These are phyloP conservation scores for Graphilbum fragrans DNA, from an alignment of 2,329 filamentous ascomycete genomes.

Conservation along the genomic window DNA sequence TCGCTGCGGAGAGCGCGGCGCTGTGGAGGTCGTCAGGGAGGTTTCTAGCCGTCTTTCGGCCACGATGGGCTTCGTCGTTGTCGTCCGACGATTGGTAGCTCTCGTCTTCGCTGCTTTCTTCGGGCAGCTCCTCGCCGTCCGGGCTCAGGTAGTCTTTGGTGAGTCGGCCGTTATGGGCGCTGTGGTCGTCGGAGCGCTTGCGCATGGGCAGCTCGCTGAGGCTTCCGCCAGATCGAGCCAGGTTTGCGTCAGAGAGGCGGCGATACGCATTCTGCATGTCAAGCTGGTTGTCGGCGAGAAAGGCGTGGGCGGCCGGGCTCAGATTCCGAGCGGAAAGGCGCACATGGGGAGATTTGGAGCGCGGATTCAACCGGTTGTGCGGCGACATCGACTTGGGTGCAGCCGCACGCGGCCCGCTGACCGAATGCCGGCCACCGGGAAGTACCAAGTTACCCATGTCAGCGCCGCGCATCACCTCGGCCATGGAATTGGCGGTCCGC, in stretches of 20 bases:
- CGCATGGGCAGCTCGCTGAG: slow-evolving; percentile 49
- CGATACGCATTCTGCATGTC: slow-evolving; percentile 61
- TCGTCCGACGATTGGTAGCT: slow-evolving; percentile 49
- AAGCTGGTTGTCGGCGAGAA: slow-evolving; percentile 49
- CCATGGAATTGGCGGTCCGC: slow-evolving; percentile 25
- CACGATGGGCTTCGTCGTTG: slow-evolving; percentile 40
- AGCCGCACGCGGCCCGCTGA: slow-evolving; percentile 11
- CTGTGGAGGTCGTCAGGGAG: slow-evolving; percentile 24
- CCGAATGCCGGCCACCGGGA: slow-evolving; percentile 31
- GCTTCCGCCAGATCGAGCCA: slow-evolving; percentile 50
- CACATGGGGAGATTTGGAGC: slow-evolving; percentile 33
- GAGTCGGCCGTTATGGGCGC: slow-evolving; percentile 37
- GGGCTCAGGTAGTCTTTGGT: slow-evolving; percentile 56
- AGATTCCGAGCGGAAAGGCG: slow-evolving; percentile 19
- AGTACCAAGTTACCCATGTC: slow-evolving; percentile 38
- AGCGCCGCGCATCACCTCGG: slow-evolving; percentile 39
- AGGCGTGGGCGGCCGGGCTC: slow-evolving; percentile 23
- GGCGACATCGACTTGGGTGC: slow-evolving; percentile 42
- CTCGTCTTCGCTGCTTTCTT: slow-evolving; percentile 58
- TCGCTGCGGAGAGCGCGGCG: slow-evolving; percentile 1
- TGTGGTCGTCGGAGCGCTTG: slow-evolving; percentile 25
- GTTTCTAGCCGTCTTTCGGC: slow-evolving; percentile 41
- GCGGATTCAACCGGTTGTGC: slow-evolving; percentile 33
- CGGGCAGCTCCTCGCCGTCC: slow-evolving; percentile 51
- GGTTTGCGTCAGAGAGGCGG: slow-evolving; percentile 57